These are phyloP conservation scores for Lachancea waltii DNA, from an alignment of 805 yeast species.

Conservation along the genomic window DNA sequence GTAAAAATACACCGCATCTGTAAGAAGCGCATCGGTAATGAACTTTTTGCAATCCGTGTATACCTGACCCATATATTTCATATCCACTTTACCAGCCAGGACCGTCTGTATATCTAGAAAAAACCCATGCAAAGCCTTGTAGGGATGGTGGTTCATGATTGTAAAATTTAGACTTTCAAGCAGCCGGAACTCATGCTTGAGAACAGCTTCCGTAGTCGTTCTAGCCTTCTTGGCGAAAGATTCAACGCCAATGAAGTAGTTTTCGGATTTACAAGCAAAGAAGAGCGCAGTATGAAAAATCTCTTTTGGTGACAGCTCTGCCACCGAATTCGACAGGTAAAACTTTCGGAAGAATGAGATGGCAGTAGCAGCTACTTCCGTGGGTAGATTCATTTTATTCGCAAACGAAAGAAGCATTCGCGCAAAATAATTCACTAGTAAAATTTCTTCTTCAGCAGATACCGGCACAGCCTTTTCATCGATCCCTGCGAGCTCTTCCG, in stretches of 20 bases:
- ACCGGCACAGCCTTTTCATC: constrained; percentile 38
- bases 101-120: constrained; percentile 78
- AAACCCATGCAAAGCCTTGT: constrained; percentile 87
- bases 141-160: constrained; percentile 81
- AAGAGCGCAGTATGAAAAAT: constrained; percentile 78
- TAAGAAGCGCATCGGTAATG: constrained; percentile 60
- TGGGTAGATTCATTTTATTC: constrained; percentile 69
- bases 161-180: constrained; percentile 73
- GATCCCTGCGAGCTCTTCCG: constrained; percentile 27
- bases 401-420: constrained; percentile 66
- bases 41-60: constrained; percentile 65
- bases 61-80: constrained; percentile 54
- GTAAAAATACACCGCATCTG: constrained; percentile 70
- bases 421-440: constrained; percentile 63
- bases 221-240: constrained; percentile 68
- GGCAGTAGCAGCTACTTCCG: constrained; percentile 86
- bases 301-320: constrained; percentile 83
- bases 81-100: constrained; percentile 40
- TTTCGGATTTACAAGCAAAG: constrained; percentile 89
- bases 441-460: constrained; percentile 61
- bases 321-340: constrained; percentile 70
- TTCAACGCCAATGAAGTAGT: constrained; percentile 79
- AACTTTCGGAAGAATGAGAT: constrained; percentile 75
- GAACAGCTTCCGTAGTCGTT: constrained; percentile 57
- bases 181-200: constrained; percentile 73